Base-by-base conservation (phyloP, 1,139 yeast genomes). In the Geotrichum australiense region DNA sequence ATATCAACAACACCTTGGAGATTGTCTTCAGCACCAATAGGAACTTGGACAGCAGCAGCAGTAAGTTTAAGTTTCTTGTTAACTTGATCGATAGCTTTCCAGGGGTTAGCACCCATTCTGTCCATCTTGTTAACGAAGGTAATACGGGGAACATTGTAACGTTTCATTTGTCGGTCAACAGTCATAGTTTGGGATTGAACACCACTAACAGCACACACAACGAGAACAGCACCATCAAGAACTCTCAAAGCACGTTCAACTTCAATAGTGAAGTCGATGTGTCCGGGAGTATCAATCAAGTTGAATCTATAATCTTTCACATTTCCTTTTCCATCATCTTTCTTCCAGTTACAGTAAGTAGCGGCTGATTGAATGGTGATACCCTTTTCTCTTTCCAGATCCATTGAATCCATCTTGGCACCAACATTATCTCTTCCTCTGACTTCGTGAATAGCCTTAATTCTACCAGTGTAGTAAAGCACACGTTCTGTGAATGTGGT, bases 281-380 rank as follows among this genome's bases (percentile, higher is more conserved):
- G 98, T 14, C 98, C 98, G 4, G 95, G 98, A 5, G 98, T 91
- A 66, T 91, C 98, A 62, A 91, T 93, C 62, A 91, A 72, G 62
- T 91, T 91, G 70, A 87, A 87, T 62, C 86, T 96, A 63, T 80
- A 89, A 50, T 74, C 73, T 47, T 70, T 63, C 40, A 69, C 64
- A 5, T 47, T 28, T 1, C 56, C 56, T 29, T 62, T 63, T 20
- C 48, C 47, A 19, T 47, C 51, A 12, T 51, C 51, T 61, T 84
- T 85, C 46, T 80, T 80, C 98, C 98, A 91, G 44, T 94, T 81
- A 70, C 97, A 91, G 69, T 85, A 91, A 1, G 98, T 91, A 30
- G 98, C 98, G 47, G 98, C 98, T 47, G 96, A 86, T 67, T 91
- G 98, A 62, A 91, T 91, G 43, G 98, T 91, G 56, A 91, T 91